Evolutionary conservation across 2,329 filamentous ascomycete species (phyloP).

Genomic region (Pseudonectria foliicola): DNA sequence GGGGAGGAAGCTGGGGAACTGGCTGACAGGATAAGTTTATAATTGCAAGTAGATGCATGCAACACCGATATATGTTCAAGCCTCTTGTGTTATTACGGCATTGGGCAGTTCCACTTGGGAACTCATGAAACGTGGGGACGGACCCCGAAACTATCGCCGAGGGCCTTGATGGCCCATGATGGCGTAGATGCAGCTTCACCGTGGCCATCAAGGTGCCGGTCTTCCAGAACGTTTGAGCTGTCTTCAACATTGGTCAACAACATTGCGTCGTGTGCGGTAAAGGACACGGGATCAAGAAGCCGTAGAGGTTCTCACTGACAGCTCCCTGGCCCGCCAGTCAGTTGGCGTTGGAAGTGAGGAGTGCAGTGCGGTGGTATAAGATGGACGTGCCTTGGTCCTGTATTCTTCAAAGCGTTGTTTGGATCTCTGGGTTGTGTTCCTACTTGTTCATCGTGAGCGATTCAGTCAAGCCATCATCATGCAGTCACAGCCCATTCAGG

Average conservation of each 20-base stretch:
- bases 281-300: background rate
- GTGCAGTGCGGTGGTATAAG: too few relatives aligned
- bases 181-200: background rate
- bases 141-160: background rate
- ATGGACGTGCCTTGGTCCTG: too few relatives aligned
- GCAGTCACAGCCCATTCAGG: background rate
- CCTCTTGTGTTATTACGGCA: background rate
- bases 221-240: background rate
- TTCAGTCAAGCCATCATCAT: slow-evolving; percentile 1
- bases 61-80: too few relatives aligned
- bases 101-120: background rate
- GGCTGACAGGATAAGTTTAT: too few relatives aligned
- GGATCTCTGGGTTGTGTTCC: too few relatives aligned
- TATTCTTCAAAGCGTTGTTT: too few relatives aligned
- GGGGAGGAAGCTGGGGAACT: too few relatives aligned
- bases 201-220: slow-evolving; percentile 6
- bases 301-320: slow-evolving; percentile 6
- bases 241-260: slow-evolving; percentile 1
- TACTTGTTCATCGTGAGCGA: too few relatives aligned
- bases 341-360: too few relatives aligned
- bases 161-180: slow-evolving; percentile 7
- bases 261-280: background rate
- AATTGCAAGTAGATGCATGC: too few relatives aligned
- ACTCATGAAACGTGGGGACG: slow-evolving; percentile 2
- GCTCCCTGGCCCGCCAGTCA: too few relatives aligned